These are phyloP conservation scores for Emydomyces testavorans DNA, from an alignment of 2,329 filamentous ascomycete species.

Conservation along the genomic window DNA sequence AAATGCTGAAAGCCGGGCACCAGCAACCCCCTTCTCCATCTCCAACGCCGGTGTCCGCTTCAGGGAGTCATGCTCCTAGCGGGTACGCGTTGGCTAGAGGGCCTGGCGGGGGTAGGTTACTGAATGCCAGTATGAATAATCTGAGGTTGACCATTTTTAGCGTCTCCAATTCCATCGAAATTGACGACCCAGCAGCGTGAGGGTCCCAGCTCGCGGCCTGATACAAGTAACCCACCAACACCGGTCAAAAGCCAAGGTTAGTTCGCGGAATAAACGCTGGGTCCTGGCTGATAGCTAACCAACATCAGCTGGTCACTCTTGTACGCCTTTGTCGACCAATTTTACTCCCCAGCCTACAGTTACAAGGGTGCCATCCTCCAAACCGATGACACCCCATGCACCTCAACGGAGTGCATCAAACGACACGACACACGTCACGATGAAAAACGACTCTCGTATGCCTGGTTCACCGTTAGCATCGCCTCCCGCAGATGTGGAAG, in stretches of 20 bases:
- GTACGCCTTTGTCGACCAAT: conserved; percentile 1
- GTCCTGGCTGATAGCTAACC: not conserved
- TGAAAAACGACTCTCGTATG: conserved; percentile 1
- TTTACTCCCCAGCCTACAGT: not conserved
- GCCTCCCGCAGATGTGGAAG: conserved; percentile 27
- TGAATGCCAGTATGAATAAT: conserved; percentile 4
- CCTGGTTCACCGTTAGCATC: conserved; percentile 21
- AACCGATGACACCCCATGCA: not conserved
- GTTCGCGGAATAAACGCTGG: not conserved
- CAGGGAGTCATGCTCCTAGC: conserved; percentile 32
- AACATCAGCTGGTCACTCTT: not conserved
- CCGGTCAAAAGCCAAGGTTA: conserved; percentile 16
- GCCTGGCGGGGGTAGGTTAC: conserved; percentile 24
- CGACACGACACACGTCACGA: not conserved
- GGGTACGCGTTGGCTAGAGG: conserved; percentile 27
- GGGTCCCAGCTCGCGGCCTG: conserved; percentile 17
- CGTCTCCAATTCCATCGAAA: conserved; percentile 31
- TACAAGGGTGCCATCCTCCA: not conserved
- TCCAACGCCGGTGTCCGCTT: conserved; percentile 34
- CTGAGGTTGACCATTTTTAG: conserved; percentile 18
- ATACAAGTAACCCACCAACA: conserved; percentile 19
- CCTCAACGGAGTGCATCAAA: conserved; percentile 13
- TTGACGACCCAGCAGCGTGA: conserved; percentile 30
- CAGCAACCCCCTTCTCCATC: conserved; percentile 34
- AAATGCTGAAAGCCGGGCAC: conserved; percentile 58